Percentiles rank a stretch among this genome's conserved stretches.
Evolutionary conservation across 106 monocot species (phyloP).

Genomic region (Allium cepa): DNA sequence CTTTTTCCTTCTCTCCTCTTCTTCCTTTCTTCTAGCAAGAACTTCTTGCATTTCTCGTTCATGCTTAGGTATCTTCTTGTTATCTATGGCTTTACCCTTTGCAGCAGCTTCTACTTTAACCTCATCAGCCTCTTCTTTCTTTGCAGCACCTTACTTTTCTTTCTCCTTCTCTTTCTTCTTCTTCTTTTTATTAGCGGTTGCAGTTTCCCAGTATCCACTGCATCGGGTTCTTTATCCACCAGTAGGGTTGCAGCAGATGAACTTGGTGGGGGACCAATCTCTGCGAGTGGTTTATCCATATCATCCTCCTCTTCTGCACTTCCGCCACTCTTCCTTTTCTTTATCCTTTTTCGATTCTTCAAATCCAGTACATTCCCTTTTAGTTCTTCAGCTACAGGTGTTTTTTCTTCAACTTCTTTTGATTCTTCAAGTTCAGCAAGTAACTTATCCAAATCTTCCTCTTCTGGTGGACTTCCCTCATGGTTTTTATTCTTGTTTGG

Average conservation of each 20-base stretch:
- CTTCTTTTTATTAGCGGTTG: constrained; percentile 45
- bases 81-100: constrained; percentile 38
- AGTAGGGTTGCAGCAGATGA: constrained; percentile 1
- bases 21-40: constrained; percentile 66
- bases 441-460: too few relatives aligned
- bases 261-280: constrained; percentile 31
- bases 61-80: constrained; percentile 76
- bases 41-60: constrained; percentile 91
- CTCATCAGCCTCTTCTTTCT: constrained; percentile 33
- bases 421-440: too few relatives aligned
- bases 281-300: constrained; percentile 58
- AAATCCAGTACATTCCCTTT: not conserved
- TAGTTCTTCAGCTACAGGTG: too few relatives aligned
- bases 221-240: constrained; percentile 15
- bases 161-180: constrained; percentile 15
- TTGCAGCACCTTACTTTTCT: constrained; percentile 19
- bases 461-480: too few relatives aligned
- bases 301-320: constrained; percentile 63
- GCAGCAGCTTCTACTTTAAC: constrained; percentile 28
- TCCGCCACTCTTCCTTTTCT: constrained; percentile 58
- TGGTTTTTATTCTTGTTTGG: too few relatives aligned
- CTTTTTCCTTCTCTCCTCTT: constrained; percentile 60
- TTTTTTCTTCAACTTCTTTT: not conserved
- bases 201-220: constrained; percentile 20
- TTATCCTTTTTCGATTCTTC: constrained; percentile 22